Evolutionary conservation across 164 flowering plant genomes (phyloP).

Genomic region (grape (Vitis vinifera)): DNA sequence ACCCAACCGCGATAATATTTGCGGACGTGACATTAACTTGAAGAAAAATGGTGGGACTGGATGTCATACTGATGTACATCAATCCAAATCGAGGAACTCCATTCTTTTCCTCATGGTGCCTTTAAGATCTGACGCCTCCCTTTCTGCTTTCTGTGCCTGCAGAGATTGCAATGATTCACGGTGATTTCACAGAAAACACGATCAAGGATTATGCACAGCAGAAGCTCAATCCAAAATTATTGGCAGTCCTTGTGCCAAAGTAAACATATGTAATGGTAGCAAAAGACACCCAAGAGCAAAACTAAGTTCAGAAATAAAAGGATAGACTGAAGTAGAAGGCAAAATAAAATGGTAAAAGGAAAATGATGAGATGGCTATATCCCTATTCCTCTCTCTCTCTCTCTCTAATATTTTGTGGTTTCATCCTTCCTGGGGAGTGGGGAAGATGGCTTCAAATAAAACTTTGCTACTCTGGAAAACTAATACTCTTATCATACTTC

Average conservation of each 20-base stretch:
- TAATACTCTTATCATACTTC: too few relatives aligned
- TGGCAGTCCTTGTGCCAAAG: background rate
- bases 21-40: slow-evolving; percentile 22
- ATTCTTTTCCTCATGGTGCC: slow-evolving; percentile 95
- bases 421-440: too few relatives aligned
- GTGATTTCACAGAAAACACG: background rate
- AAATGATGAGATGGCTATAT: too few relatives aligned
- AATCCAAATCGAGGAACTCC: slow-evolving; percentile 95
- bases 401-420: too few relatives aligned
- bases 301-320: too few relatives aligned
- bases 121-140: slow-evolving; percentile 88
- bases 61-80: slow-evolving; percentile 11
- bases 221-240: background rate
- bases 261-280: background rate
- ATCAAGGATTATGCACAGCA: background rate
- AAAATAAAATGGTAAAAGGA: too few relatives aligned
- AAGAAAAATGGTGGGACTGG: slow-evolving; percentile 8
- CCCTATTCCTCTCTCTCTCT: too few relatives aligned
- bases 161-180: background rate
- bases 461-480: too few relatives aligned
- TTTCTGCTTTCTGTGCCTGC: slow-evolving; percentile 89
- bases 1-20: slow-evolving; percentile 38
- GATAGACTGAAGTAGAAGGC: too few relatives aligned
- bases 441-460: too few relatives aligned
- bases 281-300: background rate